Base-by-base conservation (phyloP, 1,284 basidiomycete genomes). In the Apiotrichum brassicae region DNA sequence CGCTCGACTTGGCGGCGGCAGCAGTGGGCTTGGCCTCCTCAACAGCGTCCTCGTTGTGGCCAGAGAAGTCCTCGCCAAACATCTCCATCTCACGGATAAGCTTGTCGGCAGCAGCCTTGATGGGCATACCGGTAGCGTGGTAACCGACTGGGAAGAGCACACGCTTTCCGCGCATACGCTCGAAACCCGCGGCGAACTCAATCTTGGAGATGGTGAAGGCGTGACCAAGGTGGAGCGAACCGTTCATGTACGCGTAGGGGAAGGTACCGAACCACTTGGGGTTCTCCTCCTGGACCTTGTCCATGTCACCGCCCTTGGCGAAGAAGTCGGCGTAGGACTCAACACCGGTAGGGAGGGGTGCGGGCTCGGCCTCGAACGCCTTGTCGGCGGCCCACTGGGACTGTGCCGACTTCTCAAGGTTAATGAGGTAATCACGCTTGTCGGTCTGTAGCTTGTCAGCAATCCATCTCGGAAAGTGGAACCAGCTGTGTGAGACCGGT, bases 191-290 rank as follows among this genome's bases (percentile, higher is more conserved):
- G 2, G 86, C 84, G 65, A 98, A 99, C 73, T 99, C 95, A 71
- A 97, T 86, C 77, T 99, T 99, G 55, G 90, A 93, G 73, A 98
- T 89, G 36, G 93, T 94, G 76, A 99, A 99, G 0, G 88, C 94
- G 75, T 99, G 95, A 36, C 95, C 95, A 30, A 98, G 79, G 74
- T 99, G 95, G 61, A 98, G 80, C 57, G 86, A 87, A 43, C 95
- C 95, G 71, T 99, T 99, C 91, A 97, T 97, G 79, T 99, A 99
- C 2, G 91, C 87, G 76, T 80, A 94, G 24, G 94, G 91, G 72
- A 87, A 93, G 72, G 84, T 97, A 49, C 92, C 93, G 66, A 97
- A 88, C 90, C 91, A 97, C 76, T 97, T 98, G 30, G 92, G 93
- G 70, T 83, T 82, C 75, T 85, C 84, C 53, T 72, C 70, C 50